Conservation (phyloP, 1,284 basidiomycete genomes). For the Mixia osmundae region DNA sequence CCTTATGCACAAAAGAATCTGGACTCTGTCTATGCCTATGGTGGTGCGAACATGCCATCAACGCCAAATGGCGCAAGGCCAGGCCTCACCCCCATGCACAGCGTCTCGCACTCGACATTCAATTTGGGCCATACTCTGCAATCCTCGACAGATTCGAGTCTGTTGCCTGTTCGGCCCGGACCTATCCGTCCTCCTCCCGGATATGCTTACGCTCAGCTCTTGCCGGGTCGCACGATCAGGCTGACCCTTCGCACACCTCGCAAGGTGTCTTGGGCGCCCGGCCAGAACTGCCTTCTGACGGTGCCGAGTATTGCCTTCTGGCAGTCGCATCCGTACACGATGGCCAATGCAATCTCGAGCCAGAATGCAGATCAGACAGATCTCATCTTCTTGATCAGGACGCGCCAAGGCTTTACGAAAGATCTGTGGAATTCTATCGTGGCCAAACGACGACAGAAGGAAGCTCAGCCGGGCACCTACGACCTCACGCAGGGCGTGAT, state of each 20-base stretch:
- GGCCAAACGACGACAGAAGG: slow-evolving; percentile 4
- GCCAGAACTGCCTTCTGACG: slow-evolving; percentile 51
- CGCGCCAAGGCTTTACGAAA: slow-evolving; percentile 49
- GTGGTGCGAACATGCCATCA: too few species aligned
- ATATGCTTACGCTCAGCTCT: slow-evolving; percentile 48
- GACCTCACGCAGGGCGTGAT: too few species aligned
- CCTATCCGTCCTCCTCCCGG: slow-evolving; percentile 31
- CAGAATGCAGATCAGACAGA: slow-evolving; percentile 24
- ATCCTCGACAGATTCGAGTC: slow-evolving; percentile 5
- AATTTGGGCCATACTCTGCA: too few species aligned
- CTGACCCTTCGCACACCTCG: slow-evolving; percentile 41
- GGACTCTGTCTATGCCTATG: too few species aligned
- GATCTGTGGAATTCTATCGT: slow-evolving; percentile 38
- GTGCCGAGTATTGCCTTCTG: slow-evolving; percentile 43
- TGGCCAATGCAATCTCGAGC: slow-evolving; percentile 37
- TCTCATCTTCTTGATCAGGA: slow-evolving; percentile 48
- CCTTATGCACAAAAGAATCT: too few species aligned
- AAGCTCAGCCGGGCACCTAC: neutral
- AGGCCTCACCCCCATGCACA: too few species aligned
- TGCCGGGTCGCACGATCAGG: slow-evolving; percentile 53
- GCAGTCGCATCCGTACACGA: slow-evolving; percentile 61
- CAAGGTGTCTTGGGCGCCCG: slow-evolving; percentile 44
- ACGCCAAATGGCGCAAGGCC: too few species aligned
- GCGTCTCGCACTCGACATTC: too few species aligned
- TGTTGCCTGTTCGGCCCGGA: slow-evolving; percentile 1